Evolutionary conservation across 495 filamentous ascomycete genomes (phyloP).

Genomic region (Penicillium fimorum): DNA sequence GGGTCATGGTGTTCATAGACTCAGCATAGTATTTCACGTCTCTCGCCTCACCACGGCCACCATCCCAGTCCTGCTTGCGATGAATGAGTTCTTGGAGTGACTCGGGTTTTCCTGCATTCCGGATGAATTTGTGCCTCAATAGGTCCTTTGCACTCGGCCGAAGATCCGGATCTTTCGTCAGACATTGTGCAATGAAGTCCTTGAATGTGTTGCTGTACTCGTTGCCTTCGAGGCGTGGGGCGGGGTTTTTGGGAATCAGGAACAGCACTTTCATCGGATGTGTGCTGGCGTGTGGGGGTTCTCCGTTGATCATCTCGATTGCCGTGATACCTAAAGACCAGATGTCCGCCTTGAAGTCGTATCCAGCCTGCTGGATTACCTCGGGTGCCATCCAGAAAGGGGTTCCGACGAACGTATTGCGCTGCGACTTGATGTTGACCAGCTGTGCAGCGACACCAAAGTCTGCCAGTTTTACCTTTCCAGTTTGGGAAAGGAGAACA

Average conservation of each 20-base stretch:
- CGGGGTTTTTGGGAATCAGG: slow-evolving; percentile 86
- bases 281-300: slow-evolving; percentile 84
- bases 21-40: slow-evolving; percentile 87
- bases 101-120: slow-evolving; percentile 79
- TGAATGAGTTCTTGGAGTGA: slow-evolving; percentile 83
- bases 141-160: slow-evolving; percentile 85
- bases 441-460: slow-evolving; percentile 97
- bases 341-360: slow-evolving; percentile 96
- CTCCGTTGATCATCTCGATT: slow-evolving; percentile 88
- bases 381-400: slow-evolving; percentile 99
- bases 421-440: slow-evolving; percentile 95
- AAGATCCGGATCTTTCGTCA: slow-evolving; percentile 84
- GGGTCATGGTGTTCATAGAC: slow-evolving; percentile 69
- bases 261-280: slow-evolving; percentile 99
- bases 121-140: slow-evolving; percentile 86
- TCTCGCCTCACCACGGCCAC: slow-evolving; percentile 54
- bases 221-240: slow-evolving; percentile 79
- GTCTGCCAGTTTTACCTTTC: slow-evolving; percentile 94
- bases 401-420: slow-evolving; percentile 98
- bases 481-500: slow-evolving; percentile 78
- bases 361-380: slow-evolving; percentile 94
- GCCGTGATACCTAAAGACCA: slow-evolving; percentile 98
- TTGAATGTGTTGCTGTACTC: slow-evolving; percentile 87
- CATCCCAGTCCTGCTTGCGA: slow-evolving; percentile 77
- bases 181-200: slow-evolving; percentile 85